Conservation (phyloP, 805 yeast genomes). For the Kodamaea hsintzibuensis region DNA sequence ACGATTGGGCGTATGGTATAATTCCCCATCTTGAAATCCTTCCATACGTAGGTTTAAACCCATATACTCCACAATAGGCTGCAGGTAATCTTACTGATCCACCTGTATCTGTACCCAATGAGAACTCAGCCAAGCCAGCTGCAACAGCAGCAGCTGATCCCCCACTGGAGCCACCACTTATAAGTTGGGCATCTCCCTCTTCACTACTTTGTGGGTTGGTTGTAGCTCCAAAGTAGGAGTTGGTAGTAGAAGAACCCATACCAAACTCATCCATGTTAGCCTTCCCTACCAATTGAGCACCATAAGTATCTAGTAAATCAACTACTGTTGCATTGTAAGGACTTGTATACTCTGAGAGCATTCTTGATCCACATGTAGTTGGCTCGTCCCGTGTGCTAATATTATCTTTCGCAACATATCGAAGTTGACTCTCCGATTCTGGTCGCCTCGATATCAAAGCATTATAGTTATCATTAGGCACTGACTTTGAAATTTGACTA, state of each 20-base stretch:
- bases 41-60: constrained; percentile 95
- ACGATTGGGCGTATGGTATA: constrained; percentile 86
- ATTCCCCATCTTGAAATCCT: constrained; percentile 91
- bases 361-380: constrained; percentile 79
- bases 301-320: constrained; percentile 49
- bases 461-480: neutral
- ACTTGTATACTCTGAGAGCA: constrained; percentile 58
- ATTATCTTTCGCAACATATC: constrained; percentile 65
- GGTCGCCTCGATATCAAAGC: neutral
- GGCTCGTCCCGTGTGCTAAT: constrained; percentile 61
- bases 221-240: constrained; percentile 58
- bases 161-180: constrained; percentile 92
- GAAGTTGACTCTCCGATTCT: neutral
- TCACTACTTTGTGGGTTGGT: constrained; percentile 47
- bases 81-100: constrained; percentile 95
- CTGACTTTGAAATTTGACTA: neutral
- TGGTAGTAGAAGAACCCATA: constrained; percentile 80
- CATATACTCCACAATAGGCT: constrained; percentile 77
- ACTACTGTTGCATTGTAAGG: constrained; percentile 85
- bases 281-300: constrained; percentile 67
- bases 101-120: constrained; percentile 96
- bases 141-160: constrained; percentile 95
- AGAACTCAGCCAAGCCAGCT: constrained; percentile 63
- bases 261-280: constrained; percentile 96
- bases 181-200: constrained; percentile 20